Percentiles rank a stretch among this genome's conserved stretches.
Evolutionary conservation across 768 basidiomycete species (phyloP).

Genomic region (Porphyrellus cyaneotinctus): DNA sequence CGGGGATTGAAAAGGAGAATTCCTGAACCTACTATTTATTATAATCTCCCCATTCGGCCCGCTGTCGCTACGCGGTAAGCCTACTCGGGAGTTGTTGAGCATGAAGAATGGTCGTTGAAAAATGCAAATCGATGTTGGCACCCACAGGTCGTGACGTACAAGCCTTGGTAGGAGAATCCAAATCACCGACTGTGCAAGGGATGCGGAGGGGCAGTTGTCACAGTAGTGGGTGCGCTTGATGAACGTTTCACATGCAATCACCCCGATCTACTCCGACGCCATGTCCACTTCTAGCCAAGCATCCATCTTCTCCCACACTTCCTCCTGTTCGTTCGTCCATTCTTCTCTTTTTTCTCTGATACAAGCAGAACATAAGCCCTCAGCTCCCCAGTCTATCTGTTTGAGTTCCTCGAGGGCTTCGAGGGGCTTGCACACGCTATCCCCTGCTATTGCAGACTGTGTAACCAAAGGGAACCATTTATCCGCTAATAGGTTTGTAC

Average conservation of each 20-base stretch:
- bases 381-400: slow-evolving; percentile 51
- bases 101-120: background rate
- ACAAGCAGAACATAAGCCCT: slow-evolving; percentile 59
- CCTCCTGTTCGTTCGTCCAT: slow-evolving; percentile 59
- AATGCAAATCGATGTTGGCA: background rate
- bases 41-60: background rate
- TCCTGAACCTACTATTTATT: background rate
- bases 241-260: background rate
- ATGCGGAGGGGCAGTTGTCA: background rate
- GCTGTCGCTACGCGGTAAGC: background rate
- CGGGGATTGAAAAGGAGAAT: background rate
- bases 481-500: slow-evolving; percentile 69
- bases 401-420: slow-evolving; percentile 65
- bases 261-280: slow-evolving; percentile 8
- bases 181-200: background rate
- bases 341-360: slow-evolving; percentile 56
- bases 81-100: background rate
- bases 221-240: background rate
- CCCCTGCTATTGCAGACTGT: slow-evolving; percentile 55
- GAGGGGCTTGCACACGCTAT: slow-evolving; percentile 66
- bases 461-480: slow-evolving; percentile 72
- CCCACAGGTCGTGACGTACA: slow-evolving; percentile 6
- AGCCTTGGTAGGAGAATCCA: background rate
- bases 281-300: slow-evolving; percentile 42
- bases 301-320: slow-evolving; percentile 59